Evolutionary conservation across 441 rosid genomes (phyloP).

Genomic region (Eutrema salsugineum): DNA sequence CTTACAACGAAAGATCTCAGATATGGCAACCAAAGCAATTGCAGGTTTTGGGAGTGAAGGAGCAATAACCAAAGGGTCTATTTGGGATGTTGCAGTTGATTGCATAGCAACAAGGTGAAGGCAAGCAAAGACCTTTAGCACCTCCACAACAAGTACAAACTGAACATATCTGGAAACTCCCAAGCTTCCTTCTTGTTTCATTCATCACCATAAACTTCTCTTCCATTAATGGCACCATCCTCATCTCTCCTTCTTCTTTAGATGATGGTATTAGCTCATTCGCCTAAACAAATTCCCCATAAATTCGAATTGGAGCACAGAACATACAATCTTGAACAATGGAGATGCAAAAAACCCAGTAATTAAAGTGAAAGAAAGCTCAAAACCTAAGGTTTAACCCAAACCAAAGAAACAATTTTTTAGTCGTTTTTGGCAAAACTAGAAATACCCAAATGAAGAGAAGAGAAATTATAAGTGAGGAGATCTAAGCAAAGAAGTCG

Average conservation of each 20-base stretch:
- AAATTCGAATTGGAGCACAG: not conserved
- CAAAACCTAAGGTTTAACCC: not conserved
- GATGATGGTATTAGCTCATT: slow-evolving; percentile 39
- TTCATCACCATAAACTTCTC: slow-evolving; percentile 64
- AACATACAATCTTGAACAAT: not conserved
- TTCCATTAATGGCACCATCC: slow-evolving; percentile 62
- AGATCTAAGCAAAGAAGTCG: slow-evolving; percentile 31
- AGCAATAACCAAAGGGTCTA: slow-evolving; percentile 93
- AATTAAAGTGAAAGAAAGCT: slow-evolving; percentile 6
- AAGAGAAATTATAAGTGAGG: slow-evolving; percentile 6
- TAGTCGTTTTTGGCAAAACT: not conserved
- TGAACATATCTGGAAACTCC: slow-evolving; percentile 90
- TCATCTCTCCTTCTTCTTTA: slow-evolving; percentile 21
- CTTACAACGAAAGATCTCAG: slow-evolving; percentile 34
- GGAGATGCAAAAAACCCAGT: not conserved
- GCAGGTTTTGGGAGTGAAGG: slow-evolving; percentile 96
- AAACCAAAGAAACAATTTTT: not conserved
- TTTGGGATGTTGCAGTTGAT: slow-evolving; percentile 98
- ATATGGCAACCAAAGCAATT: slow-evolving; percentile 94
- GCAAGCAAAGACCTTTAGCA: slow-evolving; percentile 72
- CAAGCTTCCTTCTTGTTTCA: slow-evolving; percentile 76
- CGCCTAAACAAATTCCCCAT: slow-evolving; percentile 35
- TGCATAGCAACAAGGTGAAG: slow-evolving; percentile 95
- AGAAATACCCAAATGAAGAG: slow-evolving; percentile 10
- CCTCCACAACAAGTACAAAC: slow-evolving; percentile 98